These are phyloP conservation scores for Cercophora newfieldiana DNA, from an alignment of 495 filamentous ascomycete genomes.

Conservation along the genomic window DNA sequence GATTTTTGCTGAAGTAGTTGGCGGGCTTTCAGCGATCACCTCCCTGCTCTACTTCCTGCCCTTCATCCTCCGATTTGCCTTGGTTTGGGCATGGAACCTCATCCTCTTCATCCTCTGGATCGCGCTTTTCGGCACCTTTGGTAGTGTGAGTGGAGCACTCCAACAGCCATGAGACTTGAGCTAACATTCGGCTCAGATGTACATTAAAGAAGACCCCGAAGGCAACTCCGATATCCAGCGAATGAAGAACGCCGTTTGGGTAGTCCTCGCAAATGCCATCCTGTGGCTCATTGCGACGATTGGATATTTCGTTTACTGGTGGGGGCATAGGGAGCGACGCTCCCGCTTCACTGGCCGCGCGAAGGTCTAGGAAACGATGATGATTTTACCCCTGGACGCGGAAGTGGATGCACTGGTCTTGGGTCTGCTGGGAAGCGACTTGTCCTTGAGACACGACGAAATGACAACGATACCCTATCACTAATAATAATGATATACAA, in stretches of 20 bases:
- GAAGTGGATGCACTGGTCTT: neutral
- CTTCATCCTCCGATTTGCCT: constrained; percentile 54
- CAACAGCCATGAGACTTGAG: neutral
- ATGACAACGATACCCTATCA: neutral
- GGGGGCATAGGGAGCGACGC: constrained; percentile 40
- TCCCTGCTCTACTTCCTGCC: constrained; percentile 63
- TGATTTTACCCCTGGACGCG: neutral
- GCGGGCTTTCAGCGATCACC: constrained; percentile 59
- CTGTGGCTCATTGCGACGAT: constrained; percentile 66
- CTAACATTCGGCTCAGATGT: constrained; percentile 50
- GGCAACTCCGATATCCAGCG: constrained; percentile 60
- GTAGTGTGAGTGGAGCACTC: constrained; percentile 36
- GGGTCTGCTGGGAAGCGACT: neutral
- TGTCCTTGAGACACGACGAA: neutral
- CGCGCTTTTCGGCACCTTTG: constrained; percentile 80
- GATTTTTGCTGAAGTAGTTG: constrained; percentile 71
- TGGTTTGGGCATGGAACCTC: constrained; percentile 66
- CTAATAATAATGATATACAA: neutral
- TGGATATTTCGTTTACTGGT: constrained; percentile 45
- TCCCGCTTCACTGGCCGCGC: constrained; percentile 53
- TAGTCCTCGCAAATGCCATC: constrained; percentile 70
- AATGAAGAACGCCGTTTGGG: constrained; percentile 87
- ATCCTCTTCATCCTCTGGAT: constrained; percentile 75
- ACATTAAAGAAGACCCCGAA: constrained; percentile 65
- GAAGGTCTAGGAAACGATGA: constrained; percentile 34